Evolutionary conservation across 2,329 filamentous ascomycete species (phyloP), one percentile per base, ranked within the genome.

Genomic region (Monosporascus sp.): DNA sequence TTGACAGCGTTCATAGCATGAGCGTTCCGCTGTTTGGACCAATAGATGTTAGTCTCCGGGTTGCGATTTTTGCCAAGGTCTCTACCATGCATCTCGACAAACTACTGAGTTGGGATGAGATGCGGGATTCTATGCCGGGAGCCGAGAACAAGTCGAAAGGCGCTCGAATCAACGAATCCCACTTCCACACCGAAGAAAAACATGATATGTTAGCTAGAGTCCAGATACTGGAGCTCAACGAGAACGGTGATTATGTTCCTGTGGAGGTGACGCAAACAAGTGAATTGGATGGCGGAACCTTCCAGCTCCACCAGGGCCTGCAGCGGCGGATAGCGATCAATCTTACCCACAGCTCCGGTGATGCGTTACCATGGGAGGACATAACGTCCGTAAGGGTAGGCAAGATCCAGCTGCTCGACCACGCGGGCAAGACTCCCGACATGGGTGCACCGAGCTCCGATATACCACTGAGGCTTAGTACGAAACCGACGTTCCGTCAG

Each of bases 1-100:
- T 99, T 62, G 93, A 97, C 72, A 99, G 94, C 71, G 92, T 97
- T 49, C 94, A 99, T 76, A 96, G 91, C 70, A 96, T 99, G 91
- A 96, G 91, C 68, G 80, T 99, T 51, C 90, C 92, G 4, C 78
- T 96, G 37, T 87, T 87, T 44, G 88, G 87, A 47, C 83, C 91
- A 1, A 83, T 82, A 22, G 86, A 87, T 47, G 85, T 91, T 1
- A 87, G 85, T 24, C 73, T 99, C 51, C 84, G 94, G 52, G 88
- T 96, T 8, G 91, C 91, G 48, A 88, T 99, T 56, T 97, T 96
- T 68, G 92, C 94, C 19, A 88, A 88, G 66, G 90, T 96, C 37
- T 94, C 91, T 1, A 77, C 86, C 0, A 97, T 97, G 86, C 94
- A 99, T 72, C 81, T 99, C 22, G 94, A 99, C 71, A 97, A 96